These are phyloP conservation scores for Excoecaria agallocha DNA, from an alignment of 345 rosid species.

Conservation along the genomic window DNA sequence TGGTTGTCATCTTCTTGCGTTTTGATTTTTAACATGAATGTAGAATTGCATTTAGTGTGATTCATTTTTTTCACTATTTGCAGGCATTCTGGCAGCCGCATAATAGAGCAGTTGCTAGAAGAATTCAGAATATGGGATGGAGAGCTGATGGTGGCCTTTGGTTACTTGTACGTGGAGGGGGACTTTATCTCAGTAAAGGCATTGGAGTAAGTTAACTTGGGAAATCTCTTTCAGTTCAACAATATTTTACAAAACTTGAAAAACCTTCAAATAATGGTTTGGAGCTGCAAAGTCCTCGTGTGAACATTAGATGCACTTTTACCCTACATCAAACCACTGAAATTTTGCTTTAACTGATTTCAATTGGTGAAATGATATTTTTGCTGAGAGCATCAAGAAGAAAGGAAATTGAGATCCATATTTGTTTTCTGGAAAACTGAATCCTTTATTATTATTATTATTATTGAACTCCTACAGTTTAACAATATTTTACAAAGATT, in stretches of 20 bases:
- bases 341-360: too few relatives aligned
- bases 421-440: background rate
- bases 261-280: background rate
- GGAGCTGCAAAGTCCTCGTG: background rate
- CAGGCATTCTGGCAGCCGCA: constrained; percentile 98
- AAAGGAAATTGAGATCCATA: background rate
- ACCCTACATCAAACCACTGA: background rate
- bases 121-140: constrained; percentile 99
- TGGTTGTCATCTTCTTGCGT: background rate
- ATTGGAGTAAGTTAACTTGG: constrained; percentile 58
- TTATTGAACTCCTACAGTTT: too few relatives aligned
- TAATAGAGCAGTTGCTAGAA: constrained; percentile 92
- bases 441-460: too few relatives aligned
- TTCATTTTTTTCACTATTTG: constrained; percentile 4
- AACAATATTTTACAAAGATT: too few relatives aligned
- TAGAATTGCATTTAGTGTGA: constrained; percentile 2
- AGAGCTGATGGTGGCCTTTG: constrained; percentile 98
- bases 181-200: constrained; percentile 96
- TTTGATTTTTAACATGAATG: background rate
- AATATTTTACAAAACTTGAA: constrained; percentile 3
- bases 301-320: background rate
- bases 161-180: constrained; percentile 98
- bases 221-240: background rate
- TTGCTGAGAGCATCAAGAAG: background rate
- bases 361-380: too few relatives aligned